Evolutionary conservation across 2,329 filamentous ascomycete species (phyloP).

Genomic region (Aspergillus fischeri): DNA sequence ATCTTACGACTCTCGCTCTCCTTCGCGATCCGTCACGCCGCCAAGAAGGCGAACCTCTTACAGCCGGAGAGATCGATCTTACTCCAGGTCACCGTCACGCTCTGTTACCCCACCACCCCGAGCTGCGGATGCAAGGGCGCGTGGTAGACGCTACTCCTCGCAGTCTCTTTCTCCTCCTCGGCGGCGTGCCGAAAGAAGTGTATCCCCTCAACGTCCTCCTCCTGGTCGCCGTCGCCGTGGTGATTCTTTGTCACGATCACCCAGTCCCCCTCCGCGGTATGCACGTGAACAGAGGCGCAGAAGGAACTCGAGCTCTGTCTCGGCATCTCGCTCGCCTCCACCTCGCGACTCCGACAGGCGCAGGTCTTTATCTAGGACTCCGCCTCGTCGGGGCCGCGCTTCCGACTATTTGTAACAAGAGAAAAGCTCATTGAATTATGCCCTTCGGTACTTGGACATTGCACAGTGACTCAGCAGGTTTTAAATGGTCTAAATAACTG

Average conservation of each 20-base stretch:
- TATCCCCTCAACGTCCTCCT: slow-evolving; percentile 21
- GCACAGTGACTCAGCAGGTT: neutral
- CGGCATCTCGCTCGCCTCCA: slow-evolving; percentile 18
- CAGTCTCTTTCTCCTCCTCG: slow-evolving; percentile 29
- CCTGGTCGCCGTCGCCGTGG: slow-evolving; percentile 20
- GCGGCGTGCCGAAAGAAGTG: slow-evolving; percentile 17
- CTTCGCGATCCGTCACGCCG: slow-evolving; percentile 33
- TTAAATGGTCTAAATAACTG: neutral
- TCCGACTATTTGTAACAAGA: slow-evolving; percentile 6
- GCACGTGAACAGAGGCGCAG: slow-evolving; percentile 9
- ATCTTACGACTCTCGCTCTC: slow-evolving; percentile 25
- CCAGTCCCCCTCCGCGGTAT: slow-evolving; percentile 14
- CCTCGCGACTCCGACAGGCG: slow-evolving; percentile 10
- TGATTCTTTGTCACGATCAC: slow-evolving; percentile 23
- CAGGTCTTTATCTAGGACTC: slow-evolving; percentile 11
- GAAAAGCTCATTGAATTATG: neutral
- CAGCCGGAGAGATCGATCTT: slow-evolving; percentile 24
- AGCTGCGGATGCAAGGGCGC: slow-evolving; percentile 10
- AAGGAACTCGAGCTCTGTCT: slow-evolving; percentile 17
- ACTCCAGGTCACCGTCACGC: slow-evolving; percentile 30
- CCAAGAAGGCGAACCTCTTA: slow-evolving; percentile 19
- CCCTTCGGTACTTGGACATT: neutral
- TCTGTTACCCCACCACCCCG: slow-evolving; percentile 27
- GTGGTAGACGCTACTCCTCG: slow-evolving; percentile 20
- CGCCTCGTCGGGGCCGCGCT: slow-evolving; percentile 15